Conservation (phyloP, 1,284 basidiomycete species). For the Earliella scabrosa region DNA sequence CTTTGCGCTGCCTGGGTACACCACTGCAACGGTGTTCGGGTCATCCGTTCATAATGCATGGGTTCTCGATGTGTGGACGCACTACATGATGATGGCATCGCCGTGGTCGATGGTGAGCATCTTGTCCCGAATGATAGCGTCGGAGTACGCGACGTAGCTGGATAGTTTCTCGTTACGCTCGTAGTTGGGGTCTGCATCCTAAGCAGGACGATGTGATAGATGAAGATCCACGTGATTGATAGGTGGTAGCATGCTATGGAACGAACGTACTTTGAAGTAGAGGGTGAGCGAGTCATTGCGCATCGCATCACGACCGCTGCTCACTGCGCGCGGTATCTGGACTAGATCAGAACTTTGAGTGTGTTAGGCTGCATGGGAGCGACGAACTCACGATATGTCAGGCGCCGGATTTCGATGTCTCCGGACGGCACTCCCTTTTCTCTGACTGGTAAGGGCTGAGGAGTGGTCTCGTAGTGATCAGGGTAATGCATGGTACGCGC, state of each 20-base stretch:
- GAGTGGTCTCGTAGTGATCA: too few species aligned
- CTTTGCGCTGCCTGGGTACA: neutral
- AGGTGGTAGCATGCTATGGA: neutral
- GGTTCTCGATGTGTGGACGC: neutral
- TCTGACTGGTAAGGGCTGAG: too few species aligned
- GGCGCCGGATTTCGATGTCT: too few species aligned
- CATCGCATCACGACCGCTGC: neutral
- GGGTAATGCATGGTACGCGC: too few species aligned
- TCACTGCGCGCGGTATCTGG: neutral
- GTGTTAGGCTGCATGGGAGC: too few species aligned
- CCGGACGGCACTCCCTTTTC: too few species aligned
- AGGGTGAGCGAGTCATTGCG: neutral
- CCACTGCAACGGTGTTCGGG: neutral
- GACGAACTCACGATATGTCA: too few species aligned
- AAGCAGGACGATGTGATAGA: too few species aligned
- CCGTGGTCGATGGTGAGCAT: constrained; percentile 4
- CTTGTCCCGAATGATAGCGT: neutral
- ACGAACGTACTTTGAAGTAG: neutral
- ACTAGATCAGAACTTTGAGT: neutral
- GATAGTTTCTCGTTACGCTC: neutral
- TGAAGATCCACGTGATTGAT: too few species aligned
- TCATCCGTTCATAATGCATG: neutral
- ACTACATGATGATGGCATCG: neutral
- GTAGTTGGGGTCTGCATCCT: neutral
- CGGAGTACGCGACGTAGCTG: neutral